phyloP scores from a whole-genome alignment of 2,329 filamentous ascomycete species.

The Mycocentrospora acerina region DNA sequence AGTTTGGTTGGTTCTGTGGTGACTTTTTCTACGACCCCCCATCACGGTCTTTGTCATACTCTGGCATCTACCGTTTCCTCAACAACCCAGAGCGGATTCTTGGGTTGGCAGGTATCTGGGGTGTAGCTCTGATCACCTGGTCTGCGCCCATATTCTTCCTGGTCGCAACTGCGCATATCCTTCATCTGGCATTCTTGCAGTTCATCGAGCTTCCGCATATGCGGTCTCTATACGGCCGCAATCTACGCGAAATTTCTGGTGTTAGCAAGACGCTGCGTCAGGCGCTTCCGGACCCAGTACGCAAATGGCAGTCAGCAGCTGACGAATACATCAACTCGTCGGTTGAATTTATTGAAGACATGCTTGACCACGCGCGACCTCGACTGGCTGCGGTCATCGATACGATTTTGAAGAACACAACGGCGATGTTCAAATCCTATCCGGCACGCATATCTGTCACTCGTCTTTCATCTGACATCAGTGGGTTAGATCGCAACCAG shows the following conservation, averaged over 20 bases:
- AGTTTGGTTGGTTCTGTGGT: slow-evolving; percentile 99
- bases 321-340: slow-evolving; percentile 86
- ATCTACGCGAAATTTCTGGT: slow-evolving; percentile 81
- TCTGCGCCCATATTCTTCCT: slow-evolving; percentile 84
- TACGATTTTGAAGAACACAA: slow-evolving; percentile 84
- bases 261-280: slow-evolving; percentile 88
- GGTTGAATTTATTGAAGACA: slow-evolving; percentile 85
- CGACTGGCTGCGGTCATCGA: slow-evolving; percentile 85
- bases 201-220: slow-evolving; percentile 96
- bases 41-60: slow-evolving; percentile 82
- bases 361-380: slow-evolving; percentile 80
- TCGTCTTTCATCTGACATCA: slow-evolving; percentile 74
- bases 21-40: slow-evolving; percentile 96
- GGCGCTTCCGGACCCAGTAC: slow-evolving; percentile 79
- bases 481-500: slow-evolving; percentile 74
- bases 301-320: slow-evolving; percentile 80
- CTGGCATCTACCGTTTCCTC: slow-evolving; percentile 94
- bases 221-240: slow-evolving; percentile 84
- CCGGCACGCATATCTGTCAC: slow-evolving; percentile 84
- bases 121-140: slow-evolving; percentile 88
- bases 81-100: slow-evolving; percentile 97
- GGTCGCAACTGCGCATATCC: slow-evolving; percentile 79
- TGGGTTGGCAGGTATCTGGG: slow-evolving; percentile 93
- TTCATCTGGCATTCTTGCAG: slow-evolving; percentile 85
- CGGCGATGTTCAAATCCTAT: slow-evolving; percentile 84